Evolutionary conservation across 768 basidiomycete genomes (phyloP), one percentile per base, ranked within the genome.

Genomic region (Rubroboletus satanas): DNA sequence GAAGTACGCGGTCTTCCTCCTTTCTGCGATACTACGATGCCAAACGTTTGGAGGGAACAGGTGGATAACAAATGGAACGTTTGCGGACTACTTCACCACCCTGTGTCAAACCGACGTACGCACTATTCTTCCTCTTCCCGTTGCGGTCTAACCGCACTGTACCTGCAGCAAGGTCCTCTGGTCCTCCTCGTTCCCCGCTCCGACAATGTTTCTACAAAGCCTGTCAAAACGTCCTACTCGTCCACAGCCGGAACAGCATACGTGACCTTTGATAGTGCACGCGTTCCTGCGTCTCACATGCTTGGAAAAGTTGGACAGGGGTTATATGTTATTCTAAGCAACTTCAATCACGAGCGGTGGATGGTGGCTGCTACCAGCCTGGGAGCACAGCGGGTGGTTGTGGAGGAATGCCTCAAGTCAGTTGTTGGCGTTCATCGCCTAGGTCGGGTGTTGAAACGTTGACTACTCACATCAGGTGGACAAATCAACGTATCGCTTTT

Each of bases 151-250:
- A 63, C 38, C 9, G 11, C 37, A 32, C 1, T 18, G 31, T 41
- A 14, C 56, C 48, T 6, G 39, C 52, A 88, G 84, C 78, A 78
- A 43, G 89, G 89, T 18, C 87, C 85, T 58, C 82, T 85, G 15
- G 88, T 90, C 45, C 81, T 93, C 39, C 77, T 93, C 37, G 82
- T 93, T 54, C 82, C 84, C 37, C 81, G 91, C 44, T 80, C 79
- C 14, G 82, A 85, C 41, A 82, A 80, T 5, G 80, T 98, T 53
- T 82, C 84, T 49, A 97, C 95, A 6, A 93, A 88, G 65, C 83
- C 84, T 23, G 89, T 98, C 73, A 94, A 93, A 75, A 98, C 95
- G 0, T 82, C 89, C 0, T 98, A 98, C 72, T 98, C 95, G 0
- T 68, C 89, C 4, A 87, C 88, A 0, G 96, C 96, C 4, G 96